Evolutionary conservation across 352 stramenopile species (phyloP).

Genomic region (Globisporangium nunn): DNA sequence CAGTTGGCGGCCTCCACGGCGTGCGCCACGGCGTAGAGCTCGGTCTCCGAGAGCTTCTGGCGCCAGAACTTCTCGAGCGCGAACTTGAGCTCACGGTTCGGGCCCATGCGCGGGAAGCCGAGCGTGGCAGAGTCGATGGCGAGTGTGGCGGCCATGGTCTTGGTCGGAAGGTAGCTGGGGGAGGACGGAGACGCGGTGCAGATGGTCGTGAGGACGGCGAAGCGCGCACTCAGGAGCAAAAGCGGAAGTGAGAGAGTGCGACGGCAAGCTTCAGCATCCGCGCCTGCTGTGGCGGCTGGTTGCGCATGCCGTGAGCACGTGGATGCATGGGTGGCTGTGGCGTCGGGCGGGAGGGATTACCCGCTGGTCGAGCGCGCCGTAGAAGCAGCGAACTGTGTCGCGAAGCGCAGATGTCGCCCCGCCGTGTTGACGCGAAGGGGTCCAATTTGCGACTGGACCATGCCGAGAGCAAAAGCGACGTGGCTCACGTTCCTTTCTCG

Average conservation of each 20-base stretch:
- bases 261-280: not conserved
- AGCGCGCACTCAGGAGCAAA: conserved; percentile 36
- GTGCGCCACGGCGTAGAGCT: conserved; percentile 70
- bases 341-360: not conserved
- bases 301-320: not conserved
- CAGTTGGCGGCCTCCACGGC: conserved; percentile 82
- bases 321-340: not conserved
- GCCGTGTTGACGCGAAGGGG: not conserved
- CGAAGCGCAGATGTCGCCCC: not conserved
- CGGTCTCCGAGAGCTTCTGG: conserved; percentile 68
- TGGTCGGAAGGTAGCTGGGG: conserved; percentile 3
- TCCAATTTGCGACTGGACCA: not conserved
- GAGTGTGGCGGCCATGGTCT: conserved; percentile 27
- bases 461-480: conserved; percentile 9
- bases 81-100: conserved; percentile 93
- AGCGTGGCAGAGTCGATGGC: conserved; percentile 73
- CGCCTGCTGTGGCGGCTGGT: no score
- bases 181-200: conserved; percentile 12
- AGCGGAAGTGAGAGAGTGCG: conserved; percentile 36
- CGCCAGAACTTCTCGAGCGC: conserved; percentile 92
- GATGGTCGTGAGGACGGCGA: conserved; percentile 24
- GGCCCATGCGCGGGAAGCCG: conserved; percentile 89
- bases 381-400: not conserved
- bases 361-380: not conserved
- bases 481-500: conserved; percentile 42